Base-by-base conservation (phyloP, 768 basidiomycete species). In the Amylocystis lapponica region DNA sequence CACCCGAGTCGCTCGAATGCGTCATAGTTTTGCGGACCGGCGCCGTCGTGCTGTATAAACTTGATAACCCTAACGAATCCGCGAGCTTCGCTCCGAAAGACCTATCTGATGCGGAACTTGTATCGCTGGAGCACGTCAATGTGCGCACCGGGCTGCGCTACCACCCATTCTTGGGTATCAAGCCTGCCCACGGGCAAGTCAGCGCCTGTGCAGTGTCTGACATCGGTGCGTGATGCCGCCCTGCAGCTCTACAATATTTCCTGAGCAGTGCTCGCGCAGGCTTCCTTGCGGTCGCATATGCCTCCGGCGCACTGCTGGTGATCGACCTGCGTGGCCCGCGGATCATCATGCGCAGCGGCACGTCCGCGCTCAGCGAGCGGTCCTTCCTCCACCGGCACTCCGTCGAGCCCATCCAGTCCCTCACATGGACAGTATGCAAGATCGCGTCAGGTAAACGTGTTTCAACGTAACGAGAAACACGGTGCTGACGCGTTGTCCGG, bases 261-360 rank as follows among this genome's bases (percentile, higher is more conserved):
- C 23, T 26, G 33, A 32, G 16, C 34, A 27, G 4, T 9, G 11
- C 26, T 39, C 17, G 7, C 16, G 3, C 33, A 90, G 89, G 87
- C 4, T 90, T 94, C 60, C 61, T 90, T 33, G 87, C 90, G 2
- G 70, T 81, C 3, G 79, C 83, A 3, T 89, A 84, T 58, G 56
- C 61, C 5, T 73, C 76, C 36, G 80, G 78, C 1, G 66, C 73
- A 2, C 43, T 94, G 17, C 63, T 74, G 26, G 65, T 92, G 25
- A 58, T 92, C 14, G 85, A 93, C 55, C 70, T 91, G 72, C 73
- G 87, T 19, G 83, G 78, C 2, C 88, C 89, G 1, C 71, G 72
- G 11, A 65, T 91, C 10, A 72, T 91, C 10, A 63, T 84, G 1
- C 70, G 78, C 21, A 69, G 68, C 51, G 55, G 50, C 13, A 55